Conservation (phyloP, 192 early-diverging fungal species). For the Linnemannia elongata region DNA sequence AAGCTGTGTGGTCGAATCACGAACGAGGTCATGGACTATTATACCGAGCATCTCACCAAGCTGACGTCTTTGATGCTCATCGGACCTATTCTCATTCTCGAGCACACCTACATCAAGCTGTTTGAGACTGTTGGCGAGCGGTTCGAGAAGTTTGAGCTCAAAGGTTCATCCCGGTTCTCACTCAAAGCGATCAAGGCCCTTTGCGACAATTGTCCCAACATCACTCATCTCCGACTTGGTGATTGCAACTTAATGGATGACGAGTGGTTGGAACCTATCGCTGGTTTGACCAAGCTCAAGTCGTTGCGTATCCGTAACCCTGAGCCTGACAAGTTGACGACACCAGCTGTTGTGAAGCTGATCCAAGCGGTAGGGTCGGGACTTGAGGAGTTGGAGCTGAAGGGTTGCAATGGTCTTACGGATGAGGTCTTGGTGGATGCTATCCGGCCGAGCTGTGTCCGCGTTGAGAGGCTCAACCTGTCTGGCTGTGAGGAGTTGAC, state of each 20-base stretch:
- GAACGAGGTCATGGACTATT: constrained; percentile 58
- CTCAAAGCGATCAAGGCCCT: constrained; percentile 65
- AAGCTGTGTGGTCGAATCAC: constrained; percentile 81
- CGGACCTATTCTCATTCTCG: constrained; percentile 79
- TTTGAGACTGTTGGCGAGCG: constrained; percentile 67
- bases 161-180: constrained; percentile 70
- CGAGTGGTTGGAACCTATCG: constrained; percentile 58
- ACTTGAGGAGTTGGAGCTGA: constrained; percentile 64
- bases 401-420: constrained; percentile 62
- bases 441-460: constrained; percentile 68
- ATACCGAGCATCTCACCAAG: constrained; percentile 54
- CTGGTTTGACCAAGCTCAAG: constrained; percentile 52
- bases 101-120: constrained; percentile 68
- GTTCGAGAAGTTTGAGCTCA: constrained; percentile 70
- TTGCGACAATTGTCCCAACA: constrained; percentile 46
- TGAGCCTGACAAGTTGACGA: constrained; percentile 56
- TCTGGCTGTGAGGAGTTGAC: constrained; percentile 73
- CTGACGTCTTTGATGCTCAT: constrained; percentile 73
- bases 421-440: constrained; percentile 70
- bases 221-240: constrained; percentile 63
- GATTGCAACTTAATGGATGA: constrained; percentile 64
- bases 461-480: constrained; percentile 74
- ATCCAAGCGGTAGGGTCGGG: constrained; percentile 60
- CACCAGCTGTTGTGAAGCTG: constrained; percentile 60
- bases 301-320: constrained; percentile 59